Base-by-base conservation (phyloP, 352 stramenopile species). In the Saprolegnia diclina region DNA sequence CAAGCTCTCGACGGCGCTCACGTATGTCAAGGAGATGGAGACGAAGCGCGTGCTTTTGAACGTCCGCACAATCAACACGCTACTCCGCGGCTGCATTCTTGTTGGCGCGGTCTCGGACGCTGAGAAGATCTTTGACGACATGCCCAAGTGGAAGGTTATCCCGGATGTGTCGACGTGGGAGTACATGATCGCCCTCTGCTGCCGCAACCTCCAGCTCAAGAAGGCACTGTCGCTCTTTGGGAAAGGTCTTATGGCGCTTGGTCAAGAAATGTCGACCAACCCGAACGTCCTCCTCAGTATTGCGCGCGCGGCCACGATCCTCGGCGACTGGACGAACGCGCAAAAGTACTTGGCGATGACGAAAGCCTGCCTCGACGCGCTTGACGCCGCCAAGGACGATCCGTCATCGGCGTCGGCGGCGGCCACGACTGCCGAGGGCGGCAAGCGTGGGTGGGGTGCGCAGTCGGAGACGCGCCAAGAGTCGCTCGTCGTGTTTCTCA, bases 101-200 rank as follows among this genome's bases (percentile, higher is more conserved):
- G 19, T 45, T 5, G 71, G 71, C 38, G 57, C 29, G 26, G 61
- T 74, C 14, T 5, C 35, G 19, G 29, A 18, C 9, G 56, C 56
- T 35, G 54, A 65, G 35, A 46, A 62, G n/a, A 64, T 73, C 14
- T 69, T 73, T 10, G 35, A 73, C 3, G 53, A 64, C 11, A 9
- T 64, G 22, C 16, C n/a, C 6, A 50, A 71, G 38, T 73, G 63
- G 63, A 64, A 72, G 42, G 24, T 73, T 4, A 21, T 70, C 21
- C 67, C 67, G n/a, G 67, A 73, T 67, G 67, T 40, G 18, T 71
- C 57, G 44, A 71, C 67, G 32, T 73, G 67, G 67, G 67, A 73
- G 32, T 73, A 73, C 32, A 44, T 73, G 18, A 63, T 73, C 19
- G 45, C 67, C 7, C 52, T 73, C 18, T 54, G 65, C 21, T 73